phyloP scores from a whole-genome alignment of 805 yeast species.

The Brettanomyces anomalus region DNA sequence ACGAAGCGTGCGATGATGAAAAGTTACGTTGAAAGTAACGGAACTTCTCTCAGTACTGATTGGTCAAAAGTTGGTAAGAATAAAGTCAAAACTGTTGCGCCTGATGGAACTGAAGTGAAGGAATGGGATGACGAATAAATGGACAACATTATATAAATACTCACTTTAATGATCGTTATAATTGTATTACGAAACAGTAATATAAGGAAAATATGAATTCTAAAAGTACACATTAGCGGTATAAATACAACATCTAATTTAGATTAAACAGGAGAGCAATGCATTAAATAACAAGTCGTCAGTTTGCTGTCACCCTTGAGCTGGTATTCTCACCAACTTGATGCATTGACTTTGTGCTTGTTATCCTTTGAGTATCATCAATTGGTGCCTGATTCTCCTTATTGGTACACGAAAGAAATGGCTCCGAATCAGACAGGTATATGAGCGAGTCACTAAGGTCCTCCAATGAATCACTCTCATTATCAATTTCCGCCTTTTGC shows the following conservation, averaged over 20 bases:
- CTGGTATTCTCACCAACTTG: not conserved
- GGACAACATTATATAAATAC: too few relatives aligned
- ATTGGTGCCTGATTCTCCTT: constrained; percentile 5
- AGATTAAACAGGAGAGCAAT: too few relatives aligned
- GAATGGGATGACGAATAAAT: constrained; percentile 28
- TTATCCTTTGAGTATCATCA: not conserved
- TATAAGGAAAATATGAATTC: too few relatives aligned
- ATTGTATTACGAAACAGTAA: too few relatives aligned
- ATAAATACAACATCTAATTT: too few relatives aligned
- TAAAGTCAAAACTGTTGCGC: constrained; percentile 59
- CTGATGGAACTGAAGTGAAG: constrained; percentile 61
- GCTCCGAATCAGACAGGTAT: constrained; percentile 1
- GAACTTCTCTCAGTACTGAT: constrained; percentile 86
- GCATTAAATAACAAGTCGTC: too few relatives aligned
- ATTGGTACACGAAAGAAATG: not conserved
- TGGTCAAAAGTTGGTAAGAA: constrained; percentile 80
- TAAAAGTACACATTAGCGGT: too few relatives aligned
- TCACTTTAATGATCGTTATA: too few relatives aligned
- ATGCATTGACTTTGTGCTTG: not conserved
- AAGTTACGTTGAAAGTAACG: constrained; percentile 86
- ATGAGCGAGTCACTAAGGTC: constrained; percentile 4
- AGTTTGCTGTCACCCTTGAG: not conserved
- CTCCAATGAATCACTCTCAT: not conserved
- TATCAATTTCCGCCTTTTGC: not conserved
- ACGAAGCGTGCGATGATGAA: constrained; percentile 94